Conservation (phyloP, 2,329 filamentous ascomycete genomes). For the Xylariales sp. region DNA sequence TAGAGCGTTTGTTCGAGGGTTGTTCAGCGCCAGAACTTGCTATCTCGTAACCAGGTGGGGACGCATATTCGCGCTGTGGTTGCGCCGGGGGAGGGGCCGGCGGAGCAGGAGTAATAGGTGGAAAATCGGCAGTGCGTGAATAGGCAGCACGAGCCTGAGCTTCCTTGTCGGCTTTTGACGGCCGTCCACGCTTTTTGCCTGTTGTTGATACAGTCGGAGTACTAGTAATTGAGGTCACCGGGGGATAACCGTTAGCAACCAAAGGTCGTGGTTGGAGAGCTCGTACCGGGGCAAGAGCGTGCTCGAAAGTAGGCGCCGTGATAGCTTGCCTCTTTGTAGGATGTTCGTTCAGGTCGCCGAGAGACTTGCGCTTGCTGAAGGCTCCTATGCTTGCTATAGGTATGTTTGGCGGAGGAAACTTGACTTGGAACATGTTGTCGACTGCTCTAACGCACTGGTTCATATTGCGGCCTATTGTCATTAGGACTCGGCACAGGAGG, state of each 20-base stretch:
- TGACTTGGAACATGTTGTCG: slow-evolving; percentile 53
- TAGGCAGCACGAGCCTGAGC: slow-evolving; percentile 50
- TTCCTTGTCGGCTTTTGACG: slow-evolving; percentile 59
- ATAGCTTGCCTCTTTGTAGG: slow-evolving; percentile 51
- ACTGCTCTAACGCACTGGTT: slow-evolving; percentile 58
- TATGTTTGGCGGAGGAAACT: slow-evolving; percentile 48
- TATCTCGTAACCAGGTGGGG: slow-evolving; percentile 50
- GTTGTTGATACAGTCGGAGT: slow-evolving; percentile 43
- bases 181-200: slow-evolving; percentile 59
- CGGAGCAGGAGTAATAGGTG: slow-evolving; percentile 50
- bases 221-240: slow-evolving; percentile 35
- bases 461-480: slow-evolving; percentile 58
- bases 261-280: slow-evolving; percentile 50
- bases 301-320: slow-evolving; percentile 46
- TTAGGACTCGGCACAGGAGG: slow-evolving; percentile 41
- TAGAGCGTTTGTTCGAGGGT: slow-evolving; percentile 44
- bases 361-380: slow-evolving; percentile 53
- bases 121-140: slow-evolving; percentile 47
- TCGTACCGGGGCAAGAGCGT: slow-evolving; percentile 44
- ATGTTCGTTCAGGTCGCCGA: slow-evolving; percentile 51
- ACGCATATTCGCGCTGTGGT: slow-evolving; percentile 49
- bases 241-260: slow-evolving; percentile 45
- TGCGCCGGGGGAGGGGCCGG: slow-evolving; percentile 37
- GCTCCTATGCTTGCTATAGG: slow-evolving; percentile 38
- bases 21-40: slow-evolving; percentile 45